Base-by-base conservation (phyloP, 805 yeast genomes). In the Myxozyma neglecta region DNA sequence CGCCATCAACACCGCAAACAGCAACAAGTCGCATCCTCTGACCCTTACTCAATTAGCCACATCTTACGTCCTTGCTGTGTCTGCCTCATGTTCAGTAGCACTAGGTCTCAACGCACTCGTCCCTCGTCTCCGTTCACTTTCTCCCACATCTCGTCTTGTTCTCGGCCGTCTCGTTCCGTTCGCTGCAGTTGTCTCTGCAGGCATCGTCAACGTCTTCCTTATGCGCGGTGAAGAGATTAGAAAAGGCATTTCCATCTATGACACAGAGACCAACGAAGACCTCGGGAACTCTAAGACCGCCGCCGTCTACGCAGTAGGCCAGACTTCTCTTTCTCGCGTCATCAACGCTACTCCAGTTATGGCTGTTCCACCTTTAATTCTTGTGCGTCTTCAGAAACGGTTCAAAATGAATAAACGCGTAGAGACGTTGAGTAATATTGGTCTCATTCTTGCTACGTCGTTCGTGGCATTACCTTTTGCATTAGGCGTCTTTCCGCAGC, bases 151-250 rank as follows among this genome's bases (percentile, higher is more conserved):
- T 1, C 85, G 80, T 71, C 76, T 87, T 68, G 80, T 92, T 36
- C 76, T 94, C 59, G 87, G 92, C 46, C 86, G 99, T 68, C 80
- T 94, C 60, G 96, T 94, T 11, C 99, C 99, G 6, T 94, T 94
- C 78, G 98, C 98, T 0, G 99, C 99, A 1, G 99, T 94, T 40
- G 97, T 92, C 0, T 86, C 94, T 56, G 99, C 99, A 0, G 98
- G 99, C 72, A 80, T 94, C 39, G 96, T 91, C 44, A 94, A 94
- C 69, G 97, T 94, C n/a, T 90, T 90, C 71, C 81, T 96, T 63
- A 94, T 94, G 99, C 85, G 99, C 77, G 85, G 93, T 60, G 96
- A 92, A 75, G 99, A 94, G 76, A 86, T 94, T 72, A 85, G 85
- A 69, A 88, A 70, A 56, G 80, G 80, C 18, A 77, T 77, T 59